Base-by-base conservation (phyloP, 164 flowering plant species). In the Sextonia rubra region DNA sequence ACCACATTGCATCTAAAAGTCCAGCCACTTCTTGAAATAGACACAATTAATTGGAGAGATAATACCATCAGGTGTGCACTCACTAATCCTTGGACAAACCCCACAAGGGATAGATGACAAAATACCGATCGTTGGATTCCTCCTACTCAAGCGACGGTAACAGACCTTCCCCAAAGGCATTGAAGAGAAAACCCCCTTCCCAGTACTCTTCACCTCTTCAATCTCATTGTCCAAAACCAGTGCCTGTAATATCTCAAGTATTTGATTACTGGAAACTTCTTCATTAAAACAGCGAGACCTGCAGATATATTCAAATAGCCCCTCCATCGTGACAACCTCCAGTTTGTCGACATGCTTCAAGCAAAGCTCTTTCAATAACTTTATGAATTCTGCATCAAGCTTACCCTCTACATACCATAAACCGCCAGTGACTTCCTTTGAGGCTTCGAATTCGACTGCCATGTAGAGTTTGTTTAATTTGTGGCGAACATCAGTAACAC, bases 51-150 rank as follows among this genome's bases (percentile, higher is more conserved):
- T 70, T 0, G 99, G 97, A 9, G 94, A 90, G 72, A 95, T 86
- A 52, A 88, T 69, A 25, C 99, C 99, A 80, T 88, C 91, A 18
- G 94, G 95, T 15, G 97, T 83, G 76, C 98, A 95, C 2, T 76
- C 70, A 55, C 71, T 79, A 22, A 91, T 86, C 61, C 83, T 71
- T 0, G 97, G 98, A 80, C 99, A 95, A 77, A 84, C 90, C 48
- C 97, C 98, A 72, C 99, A 95, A 12, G 98, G 99, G 61, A 90
- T 85, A 37, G 93, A 86, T 77, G 91, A 86, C 82, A 91, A 64
- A 3, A 86, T 85, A 11, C 87, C 89, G 0, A 18, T 61, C 55
- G 70, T 80, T 1, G 85, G 75, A 67, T 66, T 85, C 68, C 76
- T 75, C 37, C 37, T 71, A 17, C 61, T 76, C 22, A 62, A 66